Conservation (phyloP, 2,329 filamentous ascomycete genomes). For the Metarhizium guizhouense region DNA sequence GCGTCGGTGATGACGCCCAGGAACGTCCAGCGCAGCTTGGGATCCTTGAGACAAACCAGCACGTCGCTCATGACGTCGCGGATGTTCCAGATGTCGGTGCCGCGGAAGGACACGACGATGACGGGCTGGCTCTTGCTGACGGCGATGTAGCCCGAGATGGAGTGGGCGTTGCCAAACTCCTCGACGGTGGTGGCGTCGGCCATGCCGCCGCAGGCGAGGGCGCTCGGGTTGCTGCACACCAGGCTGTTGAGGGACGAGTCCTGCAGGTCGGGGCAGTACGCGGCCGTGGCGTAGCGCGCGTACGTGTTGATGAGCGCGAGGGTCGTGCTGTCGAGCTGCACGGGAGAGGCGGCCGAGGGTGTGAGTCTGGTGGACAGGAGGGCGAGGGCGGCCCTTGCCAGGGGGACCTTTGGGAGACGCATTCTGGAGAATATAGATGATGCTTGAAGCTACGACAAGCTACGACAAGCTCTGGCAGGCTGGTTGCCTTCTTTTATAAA, state of each 20-base stretch:
- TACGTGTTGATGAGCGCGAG: not conserved
- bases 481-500: too few species aligned
- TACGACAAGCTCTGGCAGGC: too few species aligned
- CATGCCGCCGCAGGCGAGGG: not conserved
- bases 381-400: too few species aligned
- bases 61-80: not conserved
- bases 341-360: too few species aligned
- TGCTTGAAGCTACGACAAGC: too few species aligned
- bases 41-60: not conserved
- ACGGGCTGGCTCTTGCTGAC: not conserved
- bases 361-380: too few species aligned
- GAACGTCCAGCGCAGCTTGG: not conserved
- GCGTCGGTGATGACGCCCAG: not conserved
- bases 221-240: not conserved
- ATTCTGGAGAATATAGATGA: too few species aligned
- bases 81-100: not conserved
- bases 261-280: not conserved
- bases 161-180: not conserved
- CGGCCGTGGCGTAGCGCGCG: not conserved
- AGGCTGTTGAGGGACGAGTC: not conserved
- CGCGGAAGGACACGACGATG: not conserved
- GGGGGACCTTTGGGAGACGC: too few species aligned
- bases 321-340: not conserved
- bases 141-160: not conserved
- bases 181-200: not conserved